These are phyloP conservation scores for Lichtheimia hyalospora DNA, from an alignment of 371 early-diverging fungal genomes.

Conservation along the genomic window DNA sequence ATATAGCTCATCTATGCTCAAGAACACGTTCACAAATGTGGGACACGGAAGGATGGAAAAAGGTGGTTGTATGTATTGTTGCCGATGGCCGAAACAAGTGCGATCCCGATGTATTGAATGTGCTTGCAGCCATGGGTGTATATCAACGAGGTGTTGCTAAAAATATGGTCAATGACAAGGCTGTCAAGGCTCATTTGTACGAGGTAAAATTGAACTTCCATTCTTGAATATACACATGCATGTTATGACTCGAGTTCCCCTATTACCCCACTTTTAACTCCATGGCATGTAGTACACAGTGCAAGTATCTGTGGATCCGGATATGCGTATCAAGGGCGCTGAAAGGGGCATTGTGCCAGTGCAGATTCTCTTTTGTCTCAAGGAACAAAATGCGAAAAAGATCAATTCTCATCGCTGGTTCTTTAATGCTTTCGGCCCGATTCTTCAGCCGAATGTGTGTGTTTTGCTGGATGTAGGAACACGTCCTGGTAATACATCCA, in stretches of 20 bases:
- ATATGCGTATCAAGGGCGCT: slow-evolving; percentile 71
- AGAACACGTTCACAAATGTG: slow-evolving; percentile 62
- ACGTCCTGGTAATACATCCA: slow-evolving; percentile 65
- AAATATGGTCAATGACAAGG: slow-evolving; percentile 55
- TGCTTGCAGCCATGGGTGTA: slow-evolving; percentile 66
- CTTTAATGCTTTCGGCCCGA: slow-evolving; percentile 81
- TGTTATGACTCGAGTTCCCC: neutral
- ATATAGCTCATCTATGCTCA: slow-evolving; percentile 74
- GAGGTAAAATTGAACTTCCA: slow-evolving; percentile 43
- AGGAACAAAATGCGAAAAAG: slow-evolving; percentile 73
- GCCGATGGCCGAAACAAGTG: slow-evolving; percentile 82
- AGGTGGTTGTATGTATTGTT: slow-evolving; percentile 81
- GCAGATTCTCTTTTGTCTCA: slow-evolving; percentile 81
- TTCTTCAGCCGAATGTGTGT: slow-evolving; percentile 76
- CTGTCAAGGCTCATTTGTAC: slow-evolving; percentile 74
- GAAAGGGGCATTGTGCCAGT: slow-evolving; percentile 76
- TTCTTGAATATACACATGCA: neutral
- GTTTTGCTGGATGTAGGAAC: slow-evolving; percentile 86
- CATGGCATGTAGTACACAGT: slow-evolving; percentile 70
- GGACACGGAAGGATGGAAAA: slow-evolving; percentile 82
- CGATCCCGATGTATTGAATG: slow-evolving; percentile 53
- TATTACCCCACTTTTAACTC: neutral
- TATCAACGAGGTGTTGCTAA: slow-evolving; percentile 75
- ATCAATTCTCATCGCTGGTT: slow-evolving; percentile 93
- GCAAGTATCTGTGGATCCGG: slow-evolving; percentile 77